Percentiles rank a stretch among this genome's conserved stretches.
Evolutionary conservation across 148 eudicot species (phyloP).

Genomic region (Spergularia bocconei): DNA sequence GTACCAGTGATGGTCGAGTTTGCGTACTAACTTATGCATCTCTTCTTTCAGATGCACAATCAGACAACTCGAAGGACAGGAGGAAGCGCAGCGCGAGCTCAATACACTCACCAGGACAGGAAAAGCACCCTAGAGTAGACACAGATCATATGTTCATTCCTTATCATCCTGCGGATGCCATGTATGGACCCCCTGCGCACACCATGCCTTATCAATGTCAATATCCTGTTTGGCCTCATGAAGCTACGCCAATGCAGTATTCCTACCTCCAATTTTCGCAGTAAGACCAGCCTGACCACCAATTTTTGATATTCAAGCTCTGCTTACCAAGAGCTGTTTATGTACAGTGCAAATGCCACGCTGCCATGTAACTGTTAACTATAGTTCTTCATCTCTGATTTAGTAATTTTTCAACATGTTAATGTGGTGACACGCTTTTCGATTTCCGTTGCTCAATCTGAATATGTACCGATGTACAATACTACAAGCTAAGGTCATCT

Average conservation of each 20-base stretch:
- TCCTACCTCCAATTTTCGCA: not conserved
- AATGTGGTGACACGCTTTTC: not conserved
- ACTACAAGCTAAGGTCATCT: too few species aligned
- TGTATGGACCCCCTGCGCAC: not conserved
- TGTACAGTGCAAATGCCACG: too few species aligned
- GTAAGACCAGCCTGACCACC: not conserved
- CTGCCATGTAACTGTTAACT: not conserved
- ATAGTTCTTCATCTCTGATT: not conserved
- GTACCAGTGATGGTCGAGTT: not conserved
- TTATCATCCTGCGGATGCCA: not conserved
- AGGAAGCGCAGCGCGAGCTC: not conserved
- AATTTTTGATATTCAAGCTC: not conserved
- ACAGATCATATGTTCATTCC: not conserved
- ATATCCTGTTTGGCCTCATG: constrained; percentile 15
- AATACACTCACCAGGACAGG: not conserved
- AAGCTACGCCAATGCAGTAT: not conserved
- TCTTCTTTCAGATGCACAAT: constrained; percentile 3
- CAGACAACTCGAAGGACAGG: not conserved
- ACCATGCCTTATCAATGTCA: not conserved
- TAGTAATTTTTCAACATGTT: not conserved
- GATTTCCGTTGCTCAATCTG: not conserved
- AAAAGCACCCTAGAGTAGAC: not conserved
- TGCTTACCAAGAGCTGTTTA: not conserved
- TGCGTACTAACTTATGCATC: not conserved
- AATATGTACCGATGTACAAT: not conserved